Base-by-base conservation (phyloP, 73 alveolate genomes). In the Paramecium sonneborni region DNA sequence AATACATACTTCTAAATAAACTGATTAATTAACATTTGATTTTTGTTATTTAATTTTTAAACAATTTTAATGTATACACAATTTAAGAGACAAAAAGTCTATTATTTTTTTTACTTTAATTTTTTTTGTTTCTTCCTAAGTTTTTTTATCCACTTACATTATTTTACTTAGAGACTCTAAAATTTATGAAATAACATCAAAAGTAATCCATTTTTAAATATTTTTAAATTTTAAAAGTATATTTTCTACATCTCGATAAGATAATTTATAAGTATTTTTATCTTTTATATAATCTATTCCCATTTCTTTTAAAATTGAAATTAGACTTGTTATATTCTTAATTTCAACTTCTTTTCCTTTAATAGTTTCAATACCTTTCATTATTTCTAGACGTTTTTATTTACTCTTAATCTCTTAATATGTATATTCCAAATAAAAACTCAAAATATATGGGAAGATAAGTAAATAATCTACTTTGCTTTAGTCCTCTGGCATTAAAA, bases 51-150 rank as follows among this genome's bases (percentile, higher is more conserved):
- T 38, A 21, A 74, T 74, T 14, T 38, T 74, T 32, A 74, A 14
- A 35, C 87, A 74, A 74, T 74, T 74, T 35, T 74, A 37, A 74
- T 74, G 87, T 15, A 74, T 38, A 74, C 87, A 74, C 10, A 74
- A 21, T 20, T 74, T 74, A 3, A 74, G 57, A 12, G 87, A 28
- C 15, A 74, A 18, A 74, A 74, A 74, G 20, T 74, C 46, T 14
- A 74, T 38, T n/a, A 74, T 74, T 74, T 74, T 74, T 5, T 74
- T 12, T 14, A 74, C 58, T 38, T 74, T 74, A n/a, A 74, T 1
- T 74, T 74, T 74, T 43, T 74, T 74, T 8, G 39, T 32, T 74
- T 74, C 87, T 35, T 35, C 32, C 4, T 35, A 9, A 12, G 87
- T 74, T 74, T 38, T 32, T 18, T 26, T 1, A 74, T 74, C 87